Evolutionary conservation across 805 yeast species (phyloP).

Genomic region (Diddensiella transvaalensis): DNA sequence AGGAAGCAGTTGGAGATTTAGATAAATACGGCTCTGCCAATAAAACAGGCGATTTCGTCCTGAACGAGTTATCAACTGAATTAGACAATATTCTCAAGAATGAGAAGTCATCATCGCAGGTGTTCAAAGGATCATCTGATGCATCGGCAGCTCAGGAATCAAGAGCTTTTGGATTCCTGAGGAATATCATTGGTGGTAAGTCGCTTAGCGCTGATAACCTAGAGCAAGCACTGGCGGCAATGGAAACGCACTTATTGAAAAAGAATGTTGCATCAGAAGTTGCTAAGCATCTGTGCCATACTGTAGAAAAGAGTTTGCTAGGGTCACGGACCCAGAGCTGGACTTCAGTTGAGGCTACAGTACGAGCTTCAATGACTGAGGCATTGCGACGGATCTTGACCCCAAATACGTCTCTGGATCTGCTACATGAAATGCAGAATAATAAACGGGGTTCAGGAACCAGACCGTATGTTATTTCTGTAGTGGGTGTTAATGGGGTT

Average conservation of each 20-base stretch:
- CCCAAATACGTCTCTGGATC: constrained; percentile 85
- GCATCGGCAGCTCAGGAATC: not conserved
- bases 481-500: constrained; percentile 97
- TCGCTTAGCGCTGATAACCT: constrained; percentile 62
- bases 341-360: constrained; percentile 71
- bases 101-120: constrained; percentile 12
- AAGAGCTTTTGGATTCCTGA: constrained; percentile 48
- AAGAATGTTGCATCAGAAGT: constrained; percentile 92
- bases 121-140: not conserved
- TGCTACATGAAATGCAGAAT: constrained; percentile 72
- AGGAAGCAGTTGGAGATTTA: constrained; percentile 26
- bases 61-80: constrained; percentile 58
- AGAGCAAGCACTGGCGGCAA: constrained; percentile 56
- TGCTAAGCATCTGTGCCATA: constrained; percentile 65
- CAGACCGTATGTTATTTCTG: constrained; percentile 89
- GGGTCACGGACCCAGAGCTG: constrained; percentile 72
- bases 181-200: constrained; percentile 65
- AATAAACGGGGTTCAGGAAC: constrained; percentile 30
- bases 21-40: constrained; percentile 41
- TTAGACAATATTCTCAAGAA: constrained; percentile 40
- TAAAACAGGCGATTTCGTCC: constrained; percentile 57
- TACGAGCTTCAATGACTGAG: constrained; percentile 57
- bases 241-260: constrained; percentile 72
- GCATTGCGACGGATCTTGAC: constrained; percentile 67
- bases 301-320: constrained; percentile 63